Percentiles rank a stretch among this genome's conserved stretches.
Evolutionary conservation across 495 filamentous ascomycete genomes (phyloP).

Genomic region (Talaromyces borbonicus): DNA sequence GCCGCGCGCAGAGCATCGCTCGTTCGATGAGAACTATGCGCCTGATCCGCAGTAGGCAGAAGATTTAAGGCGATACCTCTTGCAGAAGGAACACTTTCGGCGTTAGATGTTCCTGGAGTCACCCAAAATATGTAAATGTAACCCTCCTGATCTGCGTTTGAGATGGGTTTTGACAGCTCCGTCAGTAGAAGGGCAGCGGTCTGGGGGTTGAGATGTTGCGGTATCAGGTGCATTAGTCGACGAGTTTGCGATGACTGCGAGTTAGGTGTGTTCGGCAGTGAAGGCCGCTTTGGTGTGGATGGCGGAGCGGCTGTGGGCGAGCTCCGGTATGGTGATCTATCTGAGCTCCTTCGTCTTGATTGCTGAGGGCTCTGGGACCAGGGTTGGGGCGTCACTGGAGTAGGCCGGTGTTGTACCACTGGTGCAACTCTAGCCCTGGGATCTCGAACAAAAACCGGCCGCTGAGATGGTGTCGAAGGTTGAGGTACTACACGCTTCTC

Average conservation of each 20-base stretch:
- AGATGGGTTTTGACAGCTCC: constrained; percentile 78
- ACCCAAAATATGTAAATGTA: constrained; percentile 99
- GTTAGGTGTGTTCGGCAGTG: constrained; percentile 15
- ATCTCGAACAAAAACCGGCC: constrained; percentile 6
- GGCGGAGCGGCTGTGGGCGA: constrained; percentile 12
- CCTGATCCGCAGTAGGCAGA: constrained; percentile 33
- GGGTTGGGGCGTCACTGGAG: constrained; percentile 2
- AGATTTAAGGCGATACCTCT: constrained; percentile 50
- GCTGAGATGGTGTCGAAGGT: neutral
- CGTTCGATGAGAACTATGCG: constrained; percentile 41
- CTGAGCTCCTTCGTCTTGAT: constrained; percentile 6
- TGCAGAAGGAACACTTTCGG: constrained; percentile 37
- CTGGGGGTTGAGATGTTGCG: constrained; percentile 48
- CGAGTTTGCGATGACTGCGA: constrained; percentile 36
- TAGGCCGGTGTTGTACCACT: neutral
- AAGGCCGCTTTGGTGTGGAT: too few relatives aligned
- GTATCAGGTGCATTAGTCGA: constrained; percentile 55
- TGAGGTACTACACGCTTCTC: neutral
- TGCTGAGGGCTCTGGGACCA: constrained; percentile 10
- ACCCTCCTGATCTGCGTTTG: constrained; percentile 67
- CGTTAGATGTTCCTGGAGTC: constrained; percentile 37
- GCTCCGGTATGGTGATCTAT: constrained; percentile 8
- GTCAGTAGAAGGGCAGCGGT: constrained; percentile 55
- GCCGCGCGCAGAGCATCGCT: constrained; percentile 53
- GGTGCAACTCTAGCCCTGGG: neutral